Conservation (phyloP, 2,329 filamentous ascomycete genomes). For the Cordyceps cateniannulata region DNA sequence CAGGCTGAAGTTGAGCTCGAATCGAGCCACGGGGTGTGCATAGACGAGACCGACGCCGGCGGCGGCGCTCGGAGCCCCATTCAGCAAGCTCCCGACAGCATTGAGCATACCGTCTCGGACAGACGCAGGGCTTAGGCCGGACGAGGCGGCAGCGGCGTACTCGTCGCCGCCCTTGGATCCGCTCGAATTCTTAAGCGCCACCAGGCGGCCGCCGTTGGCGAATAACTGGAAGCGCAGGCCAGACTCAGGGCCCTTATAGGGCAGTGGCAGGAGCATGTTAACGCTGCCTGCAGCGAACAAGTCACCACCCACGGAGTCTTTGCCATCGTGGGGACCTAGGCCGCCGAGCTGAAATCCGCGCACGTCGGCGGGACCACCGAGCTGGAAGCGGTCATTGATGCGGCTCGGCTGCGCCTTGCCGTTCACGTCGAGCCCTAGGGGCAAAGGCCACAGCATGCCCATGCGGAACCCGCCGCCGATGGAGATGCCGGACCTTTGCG, state of each 20-base stretch:
- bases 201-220: conserved; percentile 79
- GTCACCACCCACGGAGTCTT: conserved; percentile 84
- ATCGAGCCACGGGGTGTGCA: conserved; percentile 85
- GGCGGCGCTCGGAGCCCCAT: conserved; percentile 74
- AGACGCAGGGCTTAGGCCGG: conserved; percentile 31
- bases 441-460: conserved; percentile 77
- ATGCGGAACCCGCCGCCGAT: conserved; percentile 76
- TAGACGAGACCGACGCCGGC: conserved; percentile 90
- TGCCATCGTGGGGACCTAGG: conserved; percentile 79
- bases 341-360: conserved; percentile 88
- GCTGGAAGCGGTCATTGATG: conserved; percentile 89
- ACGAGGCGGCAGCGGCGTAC: conserved; percentile 17
- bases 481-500: conserved; percentile 68
- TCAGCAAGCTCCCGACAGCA: conserved; percentile 64
- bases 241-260: conserved; percentile 72
- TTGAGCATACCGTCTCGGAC: conserved; percentile 48
- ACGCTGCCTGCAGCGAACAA: conserved; percentile 84
- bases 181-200: conserved; percentile 61
- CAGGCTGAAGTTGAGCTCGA: conserved; percentile 92
- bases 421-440: conserved; percentile 49
- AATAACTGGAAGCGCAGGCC: conserved; percentile 86
- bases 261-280: conserved; percentile 78
- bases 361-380: conserved; percentile 90
- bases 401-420: conserved; percentile 60
- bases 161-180: conserved; percentile 35